Conservation (phyloP, 163 green algal species). For the Picocystis sp. region DNA sequence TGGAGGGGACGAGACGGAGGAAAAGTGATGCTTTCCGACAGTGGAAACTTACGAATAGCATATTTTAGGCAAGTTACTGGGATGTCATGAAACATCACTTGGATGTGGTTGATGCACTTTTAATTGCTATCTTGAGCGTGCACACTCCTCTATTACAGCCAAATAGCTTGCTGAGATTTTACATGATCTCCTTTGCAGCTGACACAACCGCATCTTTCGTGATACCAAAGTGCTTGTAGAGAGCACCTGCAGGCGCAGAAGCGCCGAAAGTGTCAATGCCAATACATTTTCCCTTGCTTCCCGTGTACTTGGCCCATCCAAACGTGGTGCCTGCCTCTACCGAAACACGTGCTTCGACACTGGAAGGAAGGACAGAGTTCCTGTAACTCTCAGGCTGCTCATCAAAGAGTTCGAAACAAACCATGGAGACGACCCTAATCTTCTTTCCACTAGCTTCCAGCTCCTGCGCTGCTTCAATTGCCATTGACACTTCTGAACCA, state of each 20-base stretch:
- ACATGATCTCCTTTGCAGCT: too few relatives aligned
- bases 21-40: too few relatives aligned
- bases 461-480: conserved; percentile 57
- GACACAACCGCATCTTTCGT: conserved; percentile 7
- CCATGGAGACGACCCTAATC: conserved; percentile 64
- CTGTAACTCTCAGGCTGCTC: conserved; percentile 75
- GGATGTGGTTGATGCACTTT: conserved; percentile 4
- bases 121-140: too few relatives aligned
- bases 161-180: background rate
- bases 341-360: conserved; percentile 56
- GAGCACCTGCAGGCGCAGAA: too few relatives aligned
- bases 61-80: too few relatives aligned
- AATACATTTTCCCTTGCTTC: conserved; percentile 55
- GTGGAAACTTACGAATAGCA: too few relatives aligned
- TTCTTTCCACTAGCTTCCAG: conserved; percentile 70
- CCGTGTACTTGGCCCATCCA: conserved; percentile 84
- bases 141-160: too few relatives aligned
- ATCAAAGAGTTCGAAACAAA: conserved; percentile 75
- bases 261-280: conserved; percentile 77
- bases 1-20: too few relatives aligned
- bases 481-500: conserved; percentile 81
- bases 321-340: conserved; percentile 84
- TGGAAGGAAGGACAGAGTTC: conserved; percentile 53
- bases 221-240: too few relatives aligned
- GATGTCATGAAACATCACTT: too few relatives aligned